Conservation (phyloP, 306 rosid genomes). For the Pyrus communis region DNA sequence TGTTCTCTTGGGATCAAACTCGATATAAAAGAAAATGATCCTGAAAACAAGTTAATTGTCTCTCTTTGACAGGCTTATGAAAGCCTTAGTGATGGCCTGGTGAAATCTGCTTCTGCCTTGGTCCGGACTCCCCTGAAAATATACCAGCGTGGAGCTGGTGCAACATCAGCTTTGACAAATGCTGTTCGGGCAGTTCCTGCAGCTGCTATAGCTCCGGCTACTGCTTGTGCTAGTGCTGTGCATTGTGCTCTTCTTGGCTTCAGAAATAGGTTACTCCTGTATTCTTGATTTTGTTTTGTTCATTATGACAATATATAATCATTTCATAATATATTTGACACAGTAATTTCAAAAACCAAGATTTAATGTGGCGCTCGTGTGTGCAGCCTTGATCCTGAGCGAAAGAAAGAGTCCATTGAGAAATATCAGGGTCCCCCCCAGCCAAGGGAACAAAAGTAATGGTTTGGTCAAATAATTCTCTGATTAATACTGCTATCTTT, state of each 20-base stretch:
- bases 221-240: slow-evolving; percentile 95
- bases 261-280: slow-evolving; percentile 69
- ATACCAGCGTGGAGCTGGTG: slow-evolving; percentile 86
- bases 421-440: slow-evolving; percentile 78
- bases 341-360: slow-evolving; percentile 9
- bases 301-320: neutral
- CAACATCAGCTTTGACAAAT: slow-evolving; percentile 82
- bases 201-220: slow-evolving; percentile 93
- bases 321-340: neutral
- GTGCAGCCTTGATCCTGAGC: slow-evolving; percentile 91
- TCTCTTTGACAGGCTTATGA: slow-evolving; percentile 67
- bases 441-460: slow-evolving; percentile 61
- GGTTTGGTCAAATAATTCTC: slow-evolving; percentile 20
- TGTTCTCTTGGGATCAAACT: neutral
- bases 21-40: neutral
- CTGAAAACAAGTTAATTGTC: slow-evolving; percentile 10
- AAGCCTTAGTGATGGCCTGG: slow-evolving; percentile 85
- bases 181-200: slow-evolving; percentile 86
- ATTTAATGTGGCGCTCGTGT: slow-evolving; percentile 7
- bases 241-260: slow-evolving; percentile 86
- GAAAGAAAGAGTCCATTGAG: slow-evolving; percentile 90
- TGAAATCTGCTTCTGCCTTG: slow-evolving; percentile 90
- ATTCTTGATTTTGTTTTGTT: slow-evolving; percentile 13
- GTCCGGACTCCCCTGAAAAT: slow-evolving; percentile 78
- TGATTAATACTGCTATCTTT: neutral